These are phyloP conservation scores for Amanita jacksonii DNA, from an alignment of 768 basidiomycete species.

Conservation along the genomic window DNA sequence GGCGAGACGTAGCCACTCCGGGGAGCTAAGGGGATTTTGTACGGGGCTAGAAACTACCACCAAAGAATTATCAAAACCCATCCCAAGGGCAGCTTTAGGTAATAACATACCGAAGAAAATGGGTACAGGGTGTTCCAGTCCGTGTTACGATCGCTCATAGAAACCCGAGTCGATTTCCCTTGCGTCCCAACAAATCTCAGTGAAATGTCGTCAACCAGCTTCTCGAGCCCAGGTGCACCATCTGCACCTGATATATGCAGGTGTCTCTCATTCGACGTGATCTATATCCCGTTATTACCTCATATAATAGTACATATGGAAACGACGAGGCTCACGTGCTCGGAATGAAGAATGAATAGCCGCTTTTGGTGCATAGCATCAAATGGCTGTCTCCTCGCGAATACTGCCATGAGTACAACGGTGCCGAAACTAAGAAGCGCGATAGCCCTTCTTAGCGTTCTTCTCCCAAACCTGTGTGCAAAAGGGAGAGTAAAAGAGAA, in stretches of 20 bases:
- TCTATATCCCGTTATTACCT: conserved; percentile 27
- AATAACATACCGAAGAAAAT: conserved; percentile 53
- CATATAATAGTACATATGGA: neutral
- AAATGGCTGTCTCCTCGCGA: conserved; percentile 54
- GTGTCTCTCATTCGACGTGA: conserved; percentile 61
- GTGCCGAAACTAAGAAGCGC: conserved; percentile 37
- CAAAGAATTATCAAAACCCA: conserved; percentile 4
- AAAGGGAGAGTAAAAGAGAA: conserved; percentile 62
- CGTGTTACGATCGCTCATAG: conserved; percentile 67
- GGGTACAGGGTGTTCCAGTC: conserved; percentile 89
- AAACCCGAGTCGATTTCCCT: conserved; percentile 31
- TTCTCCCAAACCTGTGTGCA: conserved; percentile 55
- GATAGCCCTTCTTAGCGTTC: conserved; percentile 27
- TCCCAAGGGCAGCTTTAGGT: neutral
- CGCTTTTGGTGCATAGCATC: conserved; percentile 84
- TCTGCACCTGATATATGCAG: conserved; percentile 81
- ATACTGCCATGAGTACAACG: conserved; percentile 46
- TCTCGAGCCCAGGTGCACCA: conserved; percentile 64
- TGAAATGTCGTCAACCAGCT: conserved; percentile 53
- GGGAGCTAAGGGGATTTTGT: conserved; percentile 60
- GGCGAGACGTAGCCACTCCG: conserved; percentile 42
- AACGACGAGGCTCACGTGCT: conserved; percentile 52
- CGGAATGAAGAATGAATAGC: conserved; percentile 72
- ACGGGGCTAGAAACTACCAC: conserved; percentile 71
- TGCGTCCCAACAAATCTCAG: conserved; percentile 43